Evolutionary conservation across 345 rosid genomes (phyloP).

Genomic region (Conringia planisiliqua): DNA sequence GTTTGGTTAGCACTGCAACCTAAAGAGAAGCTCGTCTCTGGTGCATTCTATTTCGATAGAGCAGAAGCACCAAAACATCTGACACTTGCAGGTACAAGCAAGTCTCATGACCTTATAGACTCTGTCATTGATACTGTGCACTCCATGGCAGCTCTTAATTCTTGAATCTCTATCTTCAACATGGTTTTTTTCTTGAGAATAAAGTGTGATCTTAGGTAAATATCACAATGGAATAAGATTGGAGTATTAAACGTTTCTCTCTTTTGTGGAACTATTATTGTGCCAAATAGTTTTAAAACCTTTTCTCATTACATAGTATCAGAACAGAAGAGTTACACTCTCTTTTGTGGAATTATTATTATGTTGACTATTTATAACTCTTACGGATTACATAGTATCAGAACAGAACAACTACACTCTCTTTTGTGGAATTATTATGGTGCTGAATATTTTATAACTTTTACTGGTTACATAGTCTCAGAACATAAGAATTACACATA

Average conservation of each 20-base stretch:
- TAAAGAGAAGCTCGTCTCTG: conserved; percentile 64
- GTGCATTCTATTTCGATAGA: conserved; percentile 83
- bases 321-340: not conserved
- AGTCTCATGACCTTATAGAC: conserved; percentile 51
- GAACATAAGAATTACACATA: not conserved
- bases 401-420: not conserved
- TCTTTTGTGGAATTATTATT: too few relatives aligned
- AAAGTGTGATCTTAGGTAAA: not conserved
- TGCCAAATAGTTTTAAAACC: not conserved
- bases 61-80: conserved; percentile 78
- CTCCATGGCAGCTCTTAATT: conserved; percentile 41
- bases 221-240: not conserved
- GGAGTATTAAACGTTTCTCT: not conserved
- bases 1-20: conserved; percentile 84
- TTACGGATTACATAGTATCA: not conserved
- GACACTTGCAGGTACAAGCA: conserved; percentile 57
- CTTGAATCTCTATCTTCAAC: not conserved
- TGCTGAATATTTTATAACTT: not conserved
- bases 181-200: not conserved
- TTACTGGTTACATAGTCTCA: not conserved
- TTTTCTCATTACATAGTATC: not conserved
- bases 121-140: conserved; percentile 45
- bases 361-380: not conserved
- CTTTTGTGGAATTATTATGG: not conserved
- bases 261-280: not conserved